A percentile compares a stretch with the other conserved stretches of the same genome.
Conservation (phyloP, 768 basidiomycete genomes). For the Podaxis pistillaris region DNA sequence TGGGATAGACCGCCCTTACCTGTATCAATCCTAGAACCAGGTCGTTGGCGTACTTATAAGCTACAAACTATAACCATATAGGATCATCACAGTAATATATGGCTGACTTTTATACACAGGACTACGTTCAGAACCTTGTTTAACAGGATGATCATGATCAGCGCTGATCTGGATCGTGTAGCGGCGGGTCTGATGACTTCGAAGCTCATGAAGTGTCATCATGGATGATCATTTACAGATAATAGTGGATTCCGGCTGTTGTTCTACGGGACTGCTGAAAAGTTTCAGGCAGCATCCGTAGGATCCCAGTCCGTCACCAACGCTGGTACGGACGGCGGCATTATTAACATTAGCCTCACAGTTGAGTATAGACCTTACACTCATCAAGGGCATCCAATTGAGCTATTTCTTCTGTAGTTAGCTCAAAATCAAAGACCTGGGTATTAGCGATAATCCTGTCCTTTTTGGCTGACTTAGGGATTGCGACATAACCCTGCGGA, state of each 20-base stretch:
- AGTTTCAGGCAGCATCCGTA: conserved; percentile 20
- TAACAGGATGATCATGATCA: conserved; percentile 7
- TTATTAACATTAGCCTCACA: background rate
- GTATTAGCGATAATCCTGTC: conserved; percentile 54
- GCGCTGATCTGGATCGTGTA: conserved; percentile 5
- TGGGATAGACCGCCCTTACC: background rate
- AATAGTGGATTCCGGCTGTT: background rate
- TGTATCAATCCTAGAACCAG: conserved; percentile 3
- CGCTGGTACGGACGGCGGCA: conserved; percentile 20
- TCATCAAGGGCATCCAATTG: conserved; percentile 53
- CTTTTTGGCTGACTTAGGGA: conserved; percentile 62
- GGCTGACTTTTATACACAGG: conserved; percentile 3
- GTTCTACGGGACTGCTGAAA: background rate
- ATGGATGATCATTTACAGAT: background rate
- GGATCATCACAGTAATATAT: background rate
- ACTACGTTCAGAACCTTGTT: conserved; percentile 11
- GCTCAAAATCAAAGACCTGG: conserved; percentile 62
- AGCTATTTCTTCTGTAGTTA: conserved; percentile 47
- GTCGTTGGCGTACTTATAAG: background rate
- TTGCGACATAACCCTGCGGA: conserved; percentile 52
- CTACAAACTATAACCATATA: conserved; percentile 4
- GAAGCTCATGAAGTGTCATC: background rate
- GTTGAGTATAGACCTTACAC: conserved; percentile 31
- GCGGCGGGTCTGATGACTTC: background rate
- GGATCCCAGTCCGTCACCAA: conserved; percentile 44